Percentiles rank a stretch among this genome's conserved stretches.
Evolutionary conservation across 768 basidiomycete species (phyloP).

Genomic region (Exsudoporus frostii): DNA sequence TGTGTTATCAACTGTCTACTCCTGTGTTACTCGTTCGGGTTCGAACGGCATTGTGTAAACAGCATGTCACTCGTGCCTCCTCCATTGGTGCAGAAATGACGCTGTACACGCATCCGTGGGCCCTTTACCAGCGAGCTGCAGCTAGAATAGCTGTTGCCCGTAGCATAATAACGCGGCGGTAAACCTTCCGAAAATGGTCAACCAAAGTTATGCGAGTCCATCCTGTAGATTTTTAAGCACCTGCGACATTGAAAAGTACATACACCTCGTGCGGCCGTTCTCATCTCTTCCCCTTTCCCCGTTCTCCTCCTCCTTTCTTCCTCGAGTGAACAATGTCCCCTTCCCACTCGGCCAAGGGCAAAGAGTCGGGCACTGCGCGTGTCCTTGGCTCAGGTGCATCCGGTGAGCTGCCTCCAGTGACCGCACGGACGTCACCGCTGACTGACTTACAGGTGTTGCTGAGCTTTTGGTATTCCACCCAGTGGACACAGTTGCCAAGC

Average conservation of each 20-base stretch:
- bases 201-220: constrained; percentile 8
- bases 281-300: background rate
- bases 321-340: constrained; percentile 43
- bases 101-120: background rate
- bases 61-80: too few relatives aligned
- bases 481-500: constrained; percentile 97
- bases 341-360: constrained; percentile 43
- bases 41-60: background rate
- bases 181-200: constrained; percentile 7
- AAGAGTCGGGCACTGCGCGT: constrained; percentile 87
- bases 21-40: background rate
- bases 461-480: constrained; percentile 96
- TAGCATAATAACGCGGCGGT: background rate
- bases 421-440: background rate
- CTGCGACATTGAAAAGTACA: background rate
- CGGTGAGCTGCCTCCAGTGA: constrained; percentile 42
- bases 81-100: background rate
- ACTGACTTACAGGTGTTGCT: constrained; percentile 65
- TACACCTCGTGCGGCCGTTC: background rate
- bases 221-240: constrained; percentile 10
- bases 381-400: constrained; percentile 90
- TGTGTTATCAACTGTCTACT: too few relatives aligned
- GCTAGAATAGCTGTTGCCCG: background rate
- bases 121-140: background rate
- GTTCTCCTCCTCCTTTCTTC: background rate